Evolutionary conservation across 345 rosid genomes (phyloP).

Genomic region (Excoecaria agallocha): DNA sequence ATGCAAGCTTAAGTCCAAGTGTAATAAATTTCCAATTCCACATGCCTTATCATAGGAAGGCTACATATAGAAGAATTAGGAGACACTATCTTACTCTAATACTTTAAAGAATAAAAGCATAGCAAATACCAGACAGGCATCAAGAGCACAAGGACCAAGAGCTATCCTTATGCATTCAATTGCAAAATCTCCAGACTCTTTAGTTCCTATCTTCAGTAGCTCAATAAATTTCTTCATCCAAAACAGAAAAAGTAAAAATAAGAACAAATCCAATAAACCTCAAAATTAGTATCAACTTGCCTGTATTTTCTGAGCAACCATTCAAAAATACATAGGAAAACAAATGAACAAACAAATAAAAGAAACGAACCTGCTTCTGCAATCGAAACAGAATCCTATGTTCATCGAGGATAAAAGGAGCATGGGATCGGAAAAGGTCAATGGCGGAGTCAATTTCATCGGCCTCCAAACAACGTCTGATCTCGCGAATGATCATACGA

Average conservation of each 20-base stretch:
- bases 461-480: slow-evolving; percentile 62
- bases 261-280: neutral
- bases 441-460: slow-evolving; percentile 72
- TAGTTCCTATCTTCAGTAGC: slow-evolving; percentile 71
- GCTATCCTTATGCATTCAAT: slow-evolving; percentile 69
- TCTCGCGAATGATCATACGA: slow-evolving; percentile 71
- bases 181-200: slow-evolving; percentile 60
- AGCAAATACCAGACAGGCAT: slow-evolving; percentile 77
- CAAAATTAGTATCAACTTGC: neutral
- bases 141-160: slow-evolving; percentile 96
- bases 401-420: slow-evolving; percentile 74
- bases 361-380: slow-evolving; percentile 68
- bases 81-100: neutral
- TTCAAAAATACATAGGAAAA: neutral
- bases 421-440: slow-evolving; percentile 62
- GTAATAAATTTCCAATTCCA: neutral
- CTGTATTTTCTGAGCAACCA: slow-evolving; percentile 9
- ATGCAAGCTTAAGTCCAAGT: neutral
- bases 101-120: neutral
- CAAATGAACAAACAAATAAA: neutral
- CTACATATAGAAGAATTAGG: neutral
- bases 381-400: slow-evolving; percentile 76
- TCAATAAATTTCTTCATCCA: slow-evolving; percentile 78
- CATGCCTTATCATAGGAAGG: neutral
- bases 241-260: neutral